phyloP scores from a whole-genome alignment of 306 rosid genomes.

The Echinosophora koreensis region DNA sequence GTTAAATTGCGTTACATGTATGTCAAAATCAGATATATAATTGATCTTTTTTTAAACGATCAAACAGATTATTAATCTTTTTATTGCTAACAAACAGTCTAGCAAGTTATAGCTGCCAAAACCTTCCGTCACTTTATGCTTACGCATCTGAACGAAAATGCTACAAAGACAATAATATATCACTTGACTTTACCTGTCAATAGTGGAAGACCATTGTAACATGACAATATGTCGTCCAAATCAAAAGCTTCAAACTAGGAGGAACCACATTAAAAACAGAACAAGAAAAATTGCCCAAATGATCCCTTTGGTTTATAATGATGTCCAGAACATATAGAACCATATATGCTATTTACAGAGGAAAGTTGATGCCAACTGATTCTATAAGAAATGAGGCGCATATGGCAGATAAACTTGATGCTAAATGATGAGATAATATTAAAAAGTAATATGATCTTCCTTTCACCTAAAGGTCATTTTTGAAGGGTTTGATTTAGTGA shows the following conservation, averaged over 20 bases:
- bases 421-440: background rate
- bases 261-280: too few relatives aligned
- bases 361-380: too few relatives aligned
- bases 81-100: conserved; percentile 6
- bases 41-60: too few relatives aligned
- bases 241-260: too few relatives aligned
- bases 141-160: conserved; percentile 36
- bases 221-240: conserved; percentile 25
- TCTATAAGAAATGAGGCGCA: too few relatives aligned
- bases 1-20: background rate
- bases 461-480: background rate
- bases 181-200: conserved; percentile 33
- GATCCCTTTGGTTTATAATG: background rate
- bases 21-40: background rate
- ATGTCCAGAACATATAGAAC: background rate
- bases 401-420: background rate
- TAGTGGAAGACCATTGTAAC: conserved; percentile 18
- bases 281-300: too few relatives aligned
- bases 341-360: background rate
- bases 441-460: background rate
- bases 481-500: background rate
- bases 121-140: conserved; percentile 21
- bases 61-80: conserved; percentile 19
- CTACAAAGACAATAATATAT: conserved; percentile 22
- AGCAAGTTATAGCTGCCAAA: conserved; percentile 39